Base-by-base conservation (phyloP, 1,284 basidiomycete species). In the Cerioporus squamosus region DNA sequence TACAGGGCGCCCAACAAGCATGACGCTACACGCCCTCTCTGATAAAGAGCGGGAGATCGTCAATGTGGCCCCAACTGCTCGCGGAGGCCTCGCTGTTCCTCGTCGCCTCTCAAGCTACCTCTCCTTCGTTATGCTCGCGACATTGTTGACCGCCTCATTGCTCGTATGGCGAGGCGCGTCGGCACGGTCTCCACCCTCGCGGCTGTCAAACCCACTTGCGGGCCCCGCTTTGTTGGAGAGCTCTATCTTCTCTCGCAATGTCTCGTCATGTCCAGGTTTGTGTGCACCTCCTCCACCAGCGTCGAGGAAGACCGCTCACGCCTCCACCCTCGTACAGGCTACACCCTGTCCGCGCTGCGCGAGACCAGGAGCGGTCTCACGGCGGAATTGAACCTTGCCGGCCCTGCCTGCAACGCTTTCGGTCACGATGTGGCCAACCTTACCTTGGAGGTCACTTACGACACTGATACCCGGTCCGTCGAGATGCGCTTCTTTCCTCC, bases 321-420 rank as follows among this genome's bases (percentile, higher is more conserved):
- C 12, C 44, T 46, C 26, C 26, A 8, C 17, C 17, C n/a, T 29
- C 40, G 5, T 33, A 9, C 44, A 82, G 87, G 88, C 6, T 90
- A 90, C 65, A 75, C 71, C 2, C 71, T 89, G 20, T 66, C 70
- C 18, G 76, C 75, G 9, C 61, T 90, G 36, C 64, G 73, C 17
- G 77, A 85, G 60, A 81, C 75, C 2, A 62, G 67, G 14, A 74
- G 69, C n/a, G 88, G 88, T 17, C 72, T 91, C 45, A 83, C 77
- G 6, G 90, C 88, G 26, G 72, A 77, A 7, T 76, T 93, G 12
- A 72, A 70, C 40, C 77, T 93, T 12, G 81, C 82, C 3, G 90
- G 90, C 2, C 55, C 73, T 9, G 77, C 83, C 2, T 94, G 92
- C 72, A 82, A 91, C 63, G 89, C 87, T 5, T 94, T 90, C 65